Percentiles rank a stretch among this genome's conserved stretches.
Evolutionary conservation across 345 rosid genomes (phyloP).

Genomic region (Trapa incisa): DNA sequence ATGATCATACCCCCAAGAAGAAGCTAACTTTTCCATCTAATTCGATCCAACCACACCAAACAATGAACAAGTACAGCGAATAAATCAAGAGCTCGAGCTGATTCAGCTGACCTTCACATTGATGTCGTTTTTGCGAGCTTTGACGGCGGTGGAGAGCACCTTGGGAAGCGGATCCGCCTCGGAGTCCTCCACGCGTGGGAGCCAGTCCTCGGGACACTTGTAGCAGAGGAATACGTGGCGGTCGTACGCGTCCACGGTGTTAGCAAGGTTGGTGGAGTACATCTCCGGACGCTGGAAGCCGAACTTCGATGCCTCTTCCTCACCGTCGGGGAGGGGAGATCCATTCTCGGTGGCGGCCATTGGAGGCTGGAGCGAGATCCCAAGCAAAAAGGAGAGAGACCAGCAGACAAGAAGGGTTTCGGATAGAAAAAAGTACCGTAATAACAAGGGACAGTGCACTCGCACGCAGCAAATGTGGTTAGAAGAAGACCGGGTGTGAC

Average conservation of each 20-base stretch:
- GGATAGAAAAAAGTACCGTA: constrained; percentile 15
- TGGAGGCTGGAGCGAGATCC: constrained; percentile 2
- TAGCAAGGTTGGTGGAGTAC: constrained; percentile 49
- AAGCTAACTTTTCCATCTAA: not conserved
- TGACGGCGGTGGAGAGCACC: constrained; percentile 40
- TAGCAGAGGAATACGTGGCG: constrained; percentile 67
- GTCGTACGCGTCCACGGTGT: constrained; percentile 53
- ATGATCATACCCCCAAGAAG: not conserved
- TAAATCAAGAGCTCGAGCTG: not conserved
- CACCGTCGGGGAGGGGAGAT: constrained; percentile 18
- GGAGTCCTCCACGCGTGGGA: constrained; percentile 44
- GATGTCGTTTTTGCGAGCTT: constrained; percentile 49
- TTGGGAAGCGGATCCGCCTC: constrained; percentile 56
- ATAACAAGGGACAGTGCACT: constrained; percentile 63
- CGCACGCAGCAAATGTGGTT: constrained; percentile 37
- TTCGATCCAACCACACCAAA: not conserved
- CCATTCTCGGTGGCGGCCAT: constrained; percentile 30
- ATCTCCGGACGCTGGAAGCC: constrained; percentile 73
- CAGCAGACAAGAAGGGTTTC: not conserved
- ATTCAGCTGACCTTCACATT: constrained; percentile 32
- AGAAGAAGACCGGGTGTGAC: constrained; percentile 30
- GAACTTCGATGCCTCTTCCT: constrained; percentile 38
- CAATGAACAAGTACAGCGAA: not conserved
- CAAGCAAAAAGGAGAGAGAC: not conserved
- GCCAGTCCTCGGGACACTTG: constrained; percentile 50